Conservation (phyloP, 768 basidiomycete genomes). For the Psilocybe subaeruginosa region DNA sequence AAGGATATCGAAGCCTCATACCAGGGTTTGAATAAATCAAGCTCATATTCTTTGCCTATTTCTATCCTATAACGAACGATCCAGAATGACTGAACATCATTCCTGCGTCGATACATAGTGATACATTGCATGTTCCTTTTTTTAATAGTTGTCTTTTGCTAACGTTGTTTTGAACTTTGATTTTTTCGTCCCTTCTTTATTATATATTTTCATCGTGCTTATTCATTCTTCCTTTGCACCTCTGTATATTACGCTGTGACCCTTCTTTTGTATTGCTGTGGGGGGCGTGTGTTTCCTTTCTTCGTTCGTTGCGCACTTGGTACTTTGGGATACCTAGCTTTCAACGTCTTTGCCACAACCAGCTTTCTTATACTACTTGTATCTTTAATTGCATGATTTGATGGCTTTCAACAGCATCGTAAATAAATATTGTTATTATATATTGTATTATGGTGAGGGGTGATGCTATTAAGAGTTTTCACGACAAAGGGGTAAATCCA, state of each 20-base stretch:
- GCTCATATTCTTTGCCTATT: background rate
- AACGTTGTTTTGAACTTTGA: background rate
- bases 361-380: constrained; percentile 17
- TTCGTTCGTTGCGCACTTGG: background rate
- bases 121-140: background rate
- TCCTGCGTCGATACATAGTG: background rate
- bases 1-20: too few relatives aligned
- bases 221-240: background rate
- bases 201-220: background rate
- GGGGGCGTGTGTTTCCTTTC: background rate
- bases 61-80: background rate
- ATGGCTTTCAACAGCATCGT: background rate
- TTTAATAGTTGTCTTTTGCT: background rate
- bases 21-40: background rate
- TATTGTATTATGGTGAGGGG: background rate
- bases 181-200: background rate
- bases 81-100: background rate
- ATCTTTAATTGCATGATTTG: constrained; percentile 15
- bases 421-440: background rate
- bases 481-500: background rate
- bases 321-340: constrained; percentile 6
- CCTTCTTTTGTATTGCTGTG: background rate
- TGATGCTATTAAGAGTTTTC: background rate
- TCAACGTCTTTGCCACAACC: background rate
- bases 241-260: constrained; percentile 1